phyloP scores from a whole-genome alignment of 495 filamentous ascomycete genomes.

The Penicillium cinerascens region DNA sequence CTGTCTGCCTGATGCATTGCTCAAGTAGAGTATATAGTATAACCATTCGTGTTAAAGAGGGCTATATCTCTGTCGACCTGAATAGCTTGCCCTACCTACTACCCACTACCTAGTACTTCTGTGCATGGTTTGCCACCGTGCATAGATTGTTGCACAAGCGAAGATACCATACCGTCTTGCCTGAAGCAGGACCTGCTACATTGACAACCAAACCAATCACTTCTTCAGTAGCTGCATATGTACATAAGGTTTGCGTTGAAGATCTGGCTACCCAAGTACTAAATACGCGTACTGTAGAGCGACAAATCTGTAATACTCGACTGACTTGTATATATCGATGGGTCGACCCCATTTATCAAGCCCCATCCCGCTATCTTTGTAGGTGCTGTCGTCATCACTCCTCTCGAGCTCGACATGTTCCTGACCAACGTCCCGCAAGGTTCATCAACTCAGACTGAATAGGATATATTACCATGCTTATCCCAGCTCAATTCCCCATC shows the following conservation, averaged over 20 bases:
- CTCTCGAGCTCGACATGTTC: not conserved
- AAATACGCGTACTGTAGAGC: not conserved
- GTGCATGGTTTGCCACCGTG: constrained; percentile 9
- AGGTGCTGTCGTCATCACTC: not conserved
- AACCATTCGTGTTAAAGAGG: not conserved
- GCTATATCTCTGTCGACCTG: not conserved
- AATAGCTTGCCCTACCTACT: not conserved
- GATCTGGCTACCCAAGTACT: too few species aligned
- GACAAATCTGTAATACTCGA: not conserved
- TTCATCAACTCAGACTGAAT: not conserved
- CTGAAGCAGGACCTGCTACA: not conserved
- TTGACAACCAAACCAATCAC: too few species aligned
- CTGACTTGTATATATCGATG: not conserved
- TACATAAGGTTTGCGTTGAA: not conserved
- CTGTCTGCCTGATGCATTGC: not conserved
- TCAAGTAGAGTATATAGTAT: not conserved
- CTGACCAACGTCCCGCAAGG: not conserved
- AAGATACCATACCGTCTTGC: not conserved
- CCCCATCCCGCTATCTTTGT: not conserved
- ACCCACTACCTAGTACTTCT: not conserved
- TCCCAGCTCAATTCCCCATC: not conserved
- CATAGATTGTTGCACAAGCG: constrained; percentile 6
- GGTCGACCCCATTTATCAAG: not conserved
- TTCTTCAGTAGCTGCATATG: not conserved
- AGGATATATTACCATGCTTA: not conserved